These are phyloP conservation scores for Barnettozyma salicaria DNA, from an alignment of 805 yeast species.

Conservation along the genomic window DNA sequence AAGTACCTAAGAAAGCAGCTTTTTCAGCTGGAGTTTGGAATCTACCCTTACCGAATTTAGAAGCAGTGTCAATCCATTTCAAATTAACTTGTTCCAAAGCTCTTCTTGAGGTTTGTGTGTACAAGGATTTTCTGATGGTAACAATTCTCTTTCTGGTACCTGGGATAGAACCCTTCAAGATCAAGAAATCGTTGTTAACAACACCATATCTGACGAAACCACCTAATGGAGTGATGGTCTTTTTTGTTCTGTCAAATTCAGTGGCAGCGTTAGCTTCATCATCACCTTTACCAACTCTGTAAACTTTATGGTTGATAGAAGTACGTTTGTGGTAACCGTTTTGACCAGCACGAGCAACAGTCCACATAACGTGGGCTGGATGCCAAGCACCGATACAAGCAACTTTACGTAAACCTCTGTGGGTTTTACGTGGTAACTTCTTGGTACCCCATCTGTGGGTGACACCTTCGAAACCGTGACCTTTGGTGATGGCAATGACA, in stretches of 20 bases:
- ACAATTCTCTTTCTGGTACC: constrained; percentile 99
- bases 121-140: constrained; percentile 97
- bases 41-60: constrained; percentile 99
- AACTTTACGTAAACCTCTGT: constrained; percentile 99
- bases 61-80: constrained; percentile 99
- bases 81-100: constrained; percentile 94
- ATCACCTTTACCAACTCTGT: constrained; percentile 97
- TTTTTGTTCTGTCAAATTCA: constrained; percentile 98
- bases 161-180: constrained; percentile 98
- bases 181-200: constrained; percentile 94
- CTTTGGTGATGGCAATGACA: constrained; percentile 99
- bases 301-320: constrained; percentile 99
- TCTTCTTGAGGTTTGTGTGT: constrained; percentile 96
- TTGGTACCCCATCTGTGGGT: constrained; percentile 99
- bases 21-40: constrained; percentile 99
- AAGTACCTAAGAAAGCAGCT: constrained; percentile 99
- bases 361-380: constrained; percentile 99
- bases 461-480: constrained; percentile 99
- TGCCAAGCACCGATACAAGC: constrained; percentile 99
- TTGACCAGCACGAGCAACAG: constrained; percentile 99
- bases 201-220: constrained; percentile 99
- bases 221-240: constrained; percentile 99
- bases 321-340: constrained; percentile 99
- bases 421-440: constrained; percentile 99
- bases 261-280: constrained; percentile 95